These are phyloP conservation scores for Penicillium rolfsii DNA, from an alignment of 2,329 filamentous ascomycete genomes.

Conservation along the genomic window DNA sequence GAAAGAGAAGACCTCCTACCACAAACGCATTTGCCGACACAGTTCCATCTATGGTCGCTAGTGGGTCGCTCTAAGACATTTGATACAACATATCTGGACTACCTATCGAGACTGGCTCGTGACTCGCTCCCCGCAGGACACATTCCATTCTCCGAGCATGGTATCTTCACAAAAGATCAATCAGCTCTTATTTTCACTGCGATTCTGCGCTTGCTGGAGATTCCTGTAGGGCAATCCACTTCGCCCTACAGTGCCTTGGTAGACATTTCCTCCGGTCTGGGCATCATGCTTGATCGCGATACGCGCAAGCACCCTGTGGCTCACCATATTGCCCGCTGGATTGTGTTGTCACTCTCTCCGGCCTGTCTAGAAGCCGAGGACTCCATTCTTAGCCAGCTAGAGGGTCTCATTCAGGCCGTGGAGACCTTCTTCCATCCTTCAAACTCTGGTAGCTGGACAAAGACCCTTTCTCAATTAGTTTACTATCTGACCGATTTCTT, in stretches of 20 bases:
- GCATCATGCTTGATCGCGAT: constrained; percentile 86
- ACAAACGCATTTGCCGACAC: constrained; percentile 84
- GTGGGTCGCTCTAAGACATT: constrained; percentile 86
- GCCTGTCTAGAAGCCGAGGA: constrained; percentile 74
- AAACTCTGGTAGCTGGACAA: constrained; percentile 91
- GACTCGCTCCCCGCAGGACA: constrained; percentile 77
- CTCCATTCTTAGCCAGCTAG: constrained; percentile 81
- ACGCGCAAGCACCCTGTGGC: constrained; percentile 88
- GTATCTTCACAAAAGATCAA: constrained; percentile 90
- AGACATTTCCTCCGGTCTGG: constrained; percentile 81
- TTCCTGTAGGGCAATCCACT: constrained; percentile 92
- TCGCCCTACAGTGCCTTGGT: constrained; percentile 83
- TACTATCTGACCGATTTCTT: constrained; percentile 95
- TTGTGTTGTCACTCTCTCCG: constrained; percentile 90
- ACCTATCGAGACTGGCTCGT: constrained; percentile 82
- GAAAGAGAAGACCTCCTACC: constrained; percentile 77
- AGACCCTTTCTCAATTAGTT: constrained; percentile 83
- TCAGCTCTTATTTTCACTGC: constrained; percentile 92
- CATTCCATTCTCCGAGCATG: constrained; percentile 80
- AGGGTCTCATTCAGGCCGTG: constrained; percentile 89
- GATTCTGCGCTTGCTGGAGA: constrained; percentile 84
- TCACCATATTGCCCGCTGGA: constrained; percentile 90
- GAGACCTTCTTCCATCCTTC: constrained; percentile 99
- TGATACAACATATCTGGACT: constrained; percentile 85
- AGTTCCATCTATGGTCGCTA: constrained; percentile 96